Conservation (phyloP, 805 yeast species). For the Cyberlindnera xishuangbannaensis region DNA sequence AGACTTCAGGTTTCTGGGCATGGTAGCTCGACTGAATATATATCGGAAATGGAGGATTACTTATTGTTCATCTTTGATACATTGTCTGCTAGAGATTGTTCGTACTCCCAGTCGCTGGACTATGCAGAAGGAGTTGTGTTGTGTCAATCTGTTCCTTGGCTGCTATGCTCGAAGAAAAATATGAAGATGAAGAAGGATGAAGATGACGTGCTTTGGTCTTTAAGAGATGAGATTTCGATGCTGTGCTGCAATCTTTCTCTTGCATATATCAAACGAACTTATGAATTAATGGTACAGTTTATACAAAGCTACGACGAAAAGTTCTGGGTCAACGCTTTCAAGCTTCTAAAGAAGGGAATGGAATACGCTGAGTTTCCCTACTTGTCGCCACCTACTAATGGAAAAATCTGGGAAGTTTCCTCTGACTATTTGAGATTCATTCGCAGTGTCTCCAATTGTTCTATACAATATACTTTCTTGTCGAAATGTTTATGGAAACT, state of each 20-base stretch:
- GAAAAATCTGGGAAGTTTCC: constrained; percentile 9
- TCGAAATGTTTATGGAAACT: constrained; percentile 26
- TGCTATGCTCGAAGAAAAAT: no score
- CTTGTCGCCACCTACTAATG: neutral
- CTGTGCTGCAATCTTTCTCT: constrained; percentile 11
- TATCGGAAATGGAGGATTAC: neutral
- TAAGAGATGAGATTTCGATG: constrained; percentile 17
- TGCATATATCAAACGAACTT: constrained; percentile 10
- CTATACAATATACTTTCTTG: constrained; percentile 27
- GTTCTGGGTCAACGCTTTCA: constrained; percentile 16
- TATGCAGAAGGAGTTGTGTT: no score
- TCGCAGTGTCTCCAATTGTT: constrained; percentile 13
- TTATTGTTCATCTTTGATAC: neutral
- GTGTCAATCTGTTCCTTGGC: no score
- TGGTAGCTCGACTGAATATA: no score
- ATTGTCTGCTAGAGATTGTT: neutral
- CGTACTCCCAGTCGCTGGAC: no score
- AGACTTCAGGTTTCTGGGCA: no score
- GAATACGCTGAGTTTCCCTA: constrained; percentile 13
- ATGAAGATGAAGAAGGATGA: no score
- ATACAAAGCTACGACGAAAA: constrained; percentile 1
- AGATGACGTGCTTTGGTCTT: constrained; percentile 11
- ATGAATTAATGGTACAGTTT: constrained; percentile 9
- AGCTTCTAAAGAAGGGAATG: constrained; percentile 17
- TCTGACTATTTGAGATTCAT: constrained; percentile 6